A percentile compares a stretch with the other conserved stretches of the same genome.
Conservation (phyloP, 2,329 filamentous ascomycete species). For the Trichophyton equinum region DNA sequence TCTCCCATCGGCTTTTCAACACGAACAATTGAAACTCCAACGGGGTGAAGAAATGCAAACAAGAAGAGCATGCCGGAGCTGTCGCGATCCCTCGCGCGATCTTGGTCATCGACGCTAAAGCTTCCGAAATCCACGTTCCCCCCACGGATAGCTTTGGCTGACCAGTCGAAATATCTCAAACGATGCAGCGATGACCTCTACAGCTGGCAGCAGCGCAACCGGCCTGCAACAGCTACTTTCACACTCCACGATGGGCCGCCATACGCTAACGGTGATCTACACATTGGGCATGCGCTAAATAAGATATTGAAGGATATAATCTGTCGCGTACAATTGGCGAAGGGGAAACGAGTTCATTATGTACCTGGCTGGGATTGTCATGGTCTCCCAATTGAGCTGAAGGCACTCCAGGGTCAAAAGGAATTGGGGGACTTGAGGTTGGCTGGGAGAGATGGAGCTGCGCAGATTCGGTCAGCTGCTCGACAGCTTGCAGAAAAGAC, state of each 20-base stretch:
- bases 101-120: constrained; percentile 60
- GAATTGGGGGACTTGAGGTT: constrained; percentile 25
- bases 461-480: constrained; percentile 43
- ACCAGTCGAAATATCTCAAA: constrained; percentile 49
- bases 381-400: constrained; percentile 91
- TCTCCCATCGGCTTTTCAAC: neutral
- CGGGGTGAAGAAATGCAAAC: constrained; percentile 2
- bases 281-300: constrained; percentile 90
- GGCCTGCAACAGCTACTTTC: constrained; percentile 48
- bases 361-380: constrained; percentile 97
- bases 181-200: constrained; percentile 81
- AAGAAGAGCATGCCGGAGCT: constrained; percentile 14
- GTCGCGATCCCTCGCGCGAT: constrained; percentile 13
- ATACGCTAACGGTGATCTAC: constrained; percentile 85
- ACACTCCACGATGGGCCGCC: constrained; percentile 90
- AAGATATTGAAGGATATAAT: constrained; percentile 96
- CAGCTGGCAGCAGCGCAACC: constrained; percentile 58
- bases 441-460: constrained; percentile 25
- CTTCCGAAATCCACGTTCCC: constrained; percentile 64
- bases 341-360: constrained; percentile 66
- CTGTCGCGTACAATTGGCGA: constrained; percentile 63
- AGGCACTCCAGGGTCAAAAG: constrained; percentile 58
- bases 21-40: neutral
- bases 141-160: constrained; percentile 32
- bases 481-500: constrained; percentile 43